Evolutionary conservation across 805 yeast species (phyloP), one percentile per base, ranked within the genome.

Genomic region (Starmerella tilneyi): DNA sequence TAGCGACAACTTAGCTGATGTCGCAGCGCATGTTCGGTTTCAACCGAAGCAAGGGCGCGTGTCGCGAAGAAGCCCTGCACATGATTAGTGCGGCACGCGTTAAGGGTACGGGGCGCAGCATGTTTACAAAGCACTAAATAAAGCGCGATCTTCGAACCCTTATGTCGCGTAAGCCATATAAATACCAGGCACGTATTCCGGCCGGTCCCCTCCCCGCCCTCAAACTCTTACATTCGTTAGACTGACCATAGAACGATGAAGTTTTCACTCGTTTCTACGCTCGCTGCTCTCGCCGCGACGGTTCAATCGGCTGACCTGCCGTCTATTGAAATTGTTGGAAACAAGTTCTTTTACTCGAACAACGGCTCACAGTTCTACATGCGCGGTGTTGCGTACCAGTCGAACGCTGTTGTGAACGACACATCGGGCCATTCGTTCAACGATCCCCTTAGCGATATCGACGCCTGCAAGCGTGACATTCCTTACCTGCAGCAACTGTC

Each of bases 331-430:
- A 71, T 80, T 19, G 65, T 68, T 22, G 92, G 89, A 6, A 80
- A 74, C 69, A 80, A 82, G 63, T 85, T 89, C 64, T 85, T 81
- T 64, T 74, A 76, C 64, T 65, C 79, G 16, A 70, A 69, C 53
- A 75, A 79, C 53, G 89, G 86, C 9, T 73, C 81, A 34, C 94
- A 84, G 66, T 88, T 88, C 66, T 88, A 78, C 64, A 74, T 88
- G 58, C 79, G 77, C 58, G 96, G 96, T 54, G 74, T 85, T 42
- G 94, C 94, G 0, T 85, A 86, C 65, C 96, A 86, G 65, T 78
- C 80, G 35, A 74, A 78, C 54, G 22, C 47, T 8, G 70, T 78
- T 12, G 73, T 75, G 43, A 69, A 68, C 51, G 50, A 42, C 20
- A 49, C 58, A 17, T 17, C 34, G 27, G 23, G 41, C 24, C 85